A percentile compares a stretch with the other conserved stretches of the same genome.
These are phyloP conservation scores for Geranomyces michiganensis DNA, from an alignment of 192 early-diverging fungal genomes.

Conservation along the genomic window DNA sequence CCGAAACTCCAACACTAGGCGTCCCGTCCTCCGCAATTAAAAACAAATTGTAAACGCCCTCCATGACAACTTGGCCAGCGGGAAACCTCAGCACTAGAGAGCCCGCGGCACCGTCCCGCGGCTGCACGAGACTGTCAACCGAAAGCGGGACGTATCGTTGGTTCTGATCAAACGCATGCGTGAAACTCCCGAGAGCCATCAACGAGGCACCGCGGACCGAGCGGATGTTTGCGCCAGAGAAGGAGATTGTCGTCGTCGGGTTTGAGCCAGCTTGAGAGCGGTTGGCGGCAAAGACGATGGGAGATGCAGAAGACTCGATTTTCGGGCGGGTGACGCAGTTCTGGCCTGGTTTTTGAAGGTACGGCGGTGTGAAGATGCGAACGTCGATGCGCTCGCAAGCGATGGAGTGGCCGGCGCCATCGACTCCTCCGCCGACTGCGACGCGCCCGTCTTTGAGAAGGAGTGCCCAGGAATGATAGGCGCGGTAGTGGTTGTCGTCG, in stretches of 20 bases:
- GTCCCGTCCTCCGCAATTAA: slow-evolving; percentile 3
- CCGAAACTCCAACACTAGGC: slow-evolving; percentile 3
- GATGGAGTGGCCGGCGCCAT: slow-evolving; percentile 8
- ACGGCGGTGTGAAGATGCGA: slow-evolving; percentile 24
- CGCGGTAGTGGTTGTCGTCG: slow-evolving; percentile 2
- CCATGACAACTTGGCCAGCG: background rate
- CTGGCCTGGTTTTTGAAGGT: background rate
- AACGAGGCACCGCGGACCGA: slow-evolving; percentile 13
- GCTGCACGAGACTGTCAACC: background rate
- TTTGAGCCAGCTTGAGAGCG: background rate
- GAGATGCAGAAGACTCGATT: background rate
- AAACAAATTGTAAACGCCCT: slow-evolving; percentile 9
- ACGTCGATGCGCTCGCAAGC: slow-evolving; percentile 23
- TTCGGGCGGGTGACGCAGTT: slow-evolving; percentile 22
- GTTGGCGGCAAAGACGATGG: slow-evolving; percentile 3
- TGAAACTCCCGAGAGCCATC: slow-evolving; percentile 22
- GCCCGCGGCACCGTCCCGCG: background rate
- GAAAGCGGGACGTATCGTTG: slow-evolving; percentile 10
- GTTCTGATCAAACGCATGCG: slow-evolving; percentile 24
- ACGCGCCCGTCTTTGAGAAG: slow-evolving; percentile 23
- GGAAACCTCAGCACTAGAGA: background rate
- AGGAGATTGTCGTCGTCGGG: slow-evolving; percentile 11
- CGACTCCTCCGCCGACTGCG: slow-evolving; percentile 20
- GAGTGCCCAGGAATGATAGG: slow-evolving; percentile 13
- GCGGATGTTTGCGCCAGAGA: background rate